Evolutionary conservation across 495 filamentous ascomycete species (phyloP), one percentile per base, ranked within the genome.

Genomic region (Aspergillus baeticus): DNA sequence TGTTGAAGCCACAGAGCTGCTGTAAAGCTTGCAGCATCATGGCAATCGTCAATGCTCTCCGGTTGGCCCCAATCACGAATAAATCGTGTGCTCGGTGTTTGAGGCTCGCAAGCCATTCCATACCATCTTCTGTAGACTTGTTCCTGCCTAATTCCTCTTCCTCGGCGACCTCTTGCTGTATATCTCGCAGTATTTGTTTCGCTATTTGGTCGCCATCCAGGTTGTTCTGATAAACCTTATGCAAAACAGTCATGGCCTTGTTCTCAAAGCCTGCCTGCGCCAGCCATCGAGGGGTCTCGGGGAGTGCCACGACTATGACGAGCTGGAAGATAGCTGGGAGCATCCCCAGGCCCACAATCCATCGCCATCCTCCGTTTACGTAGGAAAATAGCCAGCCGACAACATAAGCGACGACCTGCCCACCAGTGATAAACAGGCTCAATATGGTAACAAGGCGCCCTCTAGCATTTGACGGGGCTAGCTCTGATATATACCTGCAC

Each of bases 1-100:
- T 88, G 71, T 96, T 96, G 69, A 96, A 97, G 6, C 92, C 92
- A 59, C 87, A 94, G 14, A 95, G 78, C 62, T 97, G 92, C 68
- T 96, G 92, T n/a, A 91, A 70, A 0, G 85, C 90, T 66, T 96
- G 92, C 2, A 96, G 80, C 58, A 93, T 81, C 71, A 89, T 91
- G 2, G 92, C 91, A 57, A 96, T 91, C 1, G 81, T 82, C 61
- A 97, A 66, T 6, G 91, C 92, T 58, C 91, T 81, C 46, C 88
- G 76, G 63, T 93, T 92, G 23, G 84, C 83, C 7, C 80, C 80
- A 33, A 85, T 70, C 10, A 65, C 55, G 51, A 88, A 73, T 31
- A 92, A 65, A 53, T 87, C 83, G 15, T 63, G 49, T 50, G 79
- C 81, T 15, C 77, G 78, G 53, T 76, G 64, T 11, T 51, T 71